These are phyloP conservation scores for Albizia julibrissin DNA, from an alignment of 306 rosid genomes.

Conservation along the genomic window DNA sequence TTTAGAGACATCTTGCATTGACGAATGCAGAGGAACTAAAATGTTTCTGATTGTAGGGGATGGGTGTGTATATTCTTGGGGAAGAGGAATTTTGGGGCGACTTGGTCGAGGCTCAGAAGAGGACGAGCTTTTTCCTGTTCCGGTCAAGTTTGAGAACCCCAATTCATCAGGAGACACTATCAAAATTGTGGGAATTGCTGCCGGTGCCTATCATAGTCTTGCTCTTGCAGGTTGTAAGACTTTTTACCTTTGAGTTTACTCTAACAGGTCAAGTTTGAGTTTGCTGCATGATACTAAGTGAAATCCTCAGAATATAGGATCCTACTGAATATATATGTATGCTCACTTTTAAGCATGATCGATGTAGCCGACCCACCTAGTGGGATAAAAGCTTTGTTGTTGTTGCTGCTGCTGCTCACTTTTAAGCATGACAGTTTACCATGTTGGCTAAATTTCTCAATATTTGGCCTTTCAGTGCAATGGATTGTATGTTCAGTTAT, in stretches of 20 bases:
- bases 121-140: slow-evolving; percentile 62
- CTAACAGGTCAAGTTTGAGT: background rate
- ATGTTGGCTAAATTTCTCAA: background rate
- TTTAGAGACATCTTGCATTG: background rate
- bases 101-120: slow-evolving; percentile 72
- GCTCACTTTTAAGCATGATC: background rate
- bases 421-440: background rate
- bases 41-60: slow-evolving; percentile 49
- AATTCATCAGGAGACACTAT: slow-evolving; percentile 25
- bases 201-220: slow-evolving; percentile 92
- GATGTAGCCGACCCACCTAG: no score
- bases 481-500: background rate
- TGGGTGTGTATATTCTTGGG: slow-evolving; percentile 87
- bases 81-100: slow-evolving; percentile 87
- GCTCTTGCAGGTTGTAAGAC: slow-evolving; percentile 71
- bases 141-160: slow-evolving; percentile 50
- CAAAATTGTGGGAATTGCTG: slow-evolving; percentile 68
- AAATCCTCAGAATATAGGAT: background rate
- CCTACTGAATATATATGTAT: background rate
- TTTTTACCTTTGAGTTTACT: slow-evolving; percentile 25
- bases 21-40: background rate
- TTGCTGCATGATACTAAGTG: background rate
- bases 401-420: no score
- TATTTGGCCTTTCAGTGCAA: background rate
- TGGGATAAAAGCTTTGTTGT: no score